phyloP scores from a whole-genome alignment of 75 land plant genomes.

The Sequoiadendron giganteum region DNA sequence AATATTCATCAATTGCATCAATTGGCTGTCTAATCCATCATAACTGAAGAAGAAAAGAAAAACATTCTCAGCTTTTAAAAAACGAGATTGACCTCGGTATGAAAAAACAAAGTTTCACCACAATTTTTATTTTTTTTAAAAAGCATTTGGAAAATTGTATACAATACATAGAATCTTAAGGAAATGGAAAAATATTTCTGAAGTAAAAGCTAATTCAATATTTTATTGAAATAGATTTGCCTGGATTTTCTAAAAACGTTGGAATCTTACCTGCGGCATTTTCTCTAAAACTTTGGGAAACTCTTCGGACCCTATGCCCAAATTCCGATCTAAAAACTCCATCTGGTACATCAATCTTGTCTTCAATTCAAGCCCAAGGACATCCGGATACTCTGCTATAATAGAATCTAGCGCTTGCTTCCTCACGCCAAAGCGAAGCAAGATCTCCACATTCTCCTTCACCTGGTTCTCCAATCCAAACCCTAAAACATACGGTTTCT shows the following conservation, averaged over 20 bases:
- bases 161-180: too few species aligned
- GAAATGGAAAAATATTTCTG: too few species aligned
- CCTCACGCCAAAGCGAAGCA: conserved; percentile 63
- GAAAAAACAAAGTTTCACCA: too few species aligned
- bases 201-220: too few species aligned
- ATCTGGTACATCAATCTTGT: conserved; percentile 45
- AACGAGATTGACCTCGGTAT: too few species aligned
- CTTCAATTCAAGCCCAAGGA: conserved; percentile 66
- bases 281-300: conserved; percentile 64
- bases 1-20: too few species aligned
- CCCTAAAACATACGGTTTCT: conserved; percentile 69
- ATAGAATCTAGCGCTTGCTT: conserved; percentile 45
- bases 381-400: conserved; percentile 74
- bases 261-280: conserved; percentile 56
- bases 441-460: conserved; percentile 49
- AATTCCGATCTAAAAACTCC: conserved; percentile 39
- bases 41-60: too few species aligned
- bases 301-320: conserved; percentile 38
- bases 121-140: too few species aligned
- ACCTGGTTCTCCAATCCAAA: conserved; percentile 61
- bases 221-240: not conserved
- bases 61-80: too few species aligned
- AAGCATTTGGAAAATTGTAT: too few species aligned
- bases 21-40: too few species aligned
- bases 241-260: not conserved